A percentile compares a stretch with the other conserved stretches of the same genome.
These are phyloP conservation scores for Benincasa hispida DNA, from an alignment of 306 rosid genomes.

Conservation along the genomic window DNA sequence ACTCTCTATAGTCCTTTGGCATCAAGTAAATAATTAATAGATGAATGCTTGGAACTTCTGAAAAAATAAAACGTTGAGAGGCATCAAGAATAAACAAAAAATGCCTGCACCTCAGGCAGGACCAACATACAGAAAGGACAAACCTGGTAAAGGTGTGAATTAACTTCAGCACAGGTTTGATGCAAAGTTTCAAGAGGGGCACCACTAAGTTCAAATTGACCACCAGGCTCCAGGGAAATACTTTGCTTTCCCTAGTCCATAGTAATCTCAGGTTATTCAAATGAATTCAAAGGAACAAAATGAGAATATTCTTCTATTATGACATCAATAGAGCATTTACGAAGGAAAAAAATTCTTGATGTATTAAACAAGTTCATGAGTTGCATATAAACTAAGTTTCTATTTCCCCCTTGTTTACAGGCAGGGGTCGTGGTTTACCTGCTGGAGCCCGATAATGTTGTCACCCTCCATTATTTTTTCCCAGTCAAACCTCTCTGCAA, in stretches of 20 bases:
- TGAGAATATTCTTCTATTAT: neutral
- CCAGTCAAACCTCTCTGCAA: constrained; percentile 96
- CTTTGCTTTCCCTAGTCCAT: constrained; percentile 86
- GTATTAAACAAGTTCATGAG: neutral
- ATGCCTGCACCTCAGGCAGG: neutral
- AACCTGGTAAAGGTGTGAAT: constrained; percentile 94
- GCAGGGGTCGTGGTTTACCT: constrained; percentile 27
- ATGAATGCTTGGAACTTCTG: neutral
- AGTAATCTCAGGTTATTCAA: neutral
- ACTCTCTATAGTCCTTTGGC: neutral
- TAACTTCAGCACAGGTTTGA: constrained; percentile 97
- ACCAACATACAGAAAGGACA: neutral
- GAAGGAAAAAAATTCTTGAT: neutral
- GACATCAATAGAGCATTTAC: neutral
- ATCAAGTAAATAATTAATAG: neutral
- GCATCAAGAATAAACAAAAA: neutral
- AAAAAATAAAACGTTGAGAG: neutral
- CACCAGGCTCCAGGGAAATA: constrained; percentile 97
- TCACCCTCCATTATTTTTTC: constrained; percentile 85
- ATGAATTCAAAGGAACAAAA: neutral
- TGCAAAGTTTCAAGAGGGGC: constrained; percentile 98
- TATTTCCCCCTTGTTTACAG: neutral
- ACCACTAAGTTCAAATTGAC: constrained; percentile 98
- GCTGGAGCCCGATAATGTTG: constrained; percentile 84
- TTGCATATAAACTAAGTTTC: neutral